Evolutionary conservation across 371 early-diverging fungal genomes (phyloP).

Genomic region (Entomophthora muscae): DNA sequence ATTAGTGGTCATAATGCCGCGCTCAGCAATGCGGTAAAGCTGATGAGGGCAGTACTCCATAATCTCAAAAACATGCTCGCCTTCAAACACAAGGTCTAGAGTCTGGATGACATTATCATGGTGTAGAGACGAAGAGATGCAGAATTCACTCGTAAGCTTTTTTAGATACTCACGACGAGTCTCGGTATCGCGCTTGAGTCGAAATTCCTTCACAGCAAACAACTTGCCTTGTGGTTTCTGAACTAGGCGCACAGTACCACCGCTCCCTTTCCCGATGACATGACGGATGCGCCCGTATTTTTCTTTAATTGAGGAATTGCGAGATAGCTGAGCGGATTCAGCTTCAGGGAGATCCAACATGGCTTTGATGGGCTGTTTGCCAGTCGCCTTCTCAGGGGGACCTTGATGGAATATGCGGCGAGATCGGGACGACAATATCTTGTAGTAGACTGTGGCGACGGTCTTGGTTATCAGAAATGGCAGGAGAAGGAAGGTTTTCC

Average conservation of each 20-base stretch:
- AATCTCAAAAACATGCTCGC: conserved; percentile 34
- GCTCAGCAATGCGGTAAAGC: conserved; percentile 27
- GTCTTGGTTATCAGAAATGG: neutral
- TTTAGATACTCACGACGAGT: conserved; percentile 36
- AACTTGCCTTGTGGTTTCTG: conserved; percentile 12
- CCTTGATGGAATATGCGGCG: neutral
- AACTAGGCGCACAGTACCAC: neutral
- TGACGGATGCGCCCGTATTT: conserved; percentile 2
- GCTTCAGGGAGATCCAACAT: neutral
- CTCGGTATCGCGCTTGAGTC: conserved; percentile 28
- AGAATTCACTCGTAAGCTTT: conserved; percentile 50
- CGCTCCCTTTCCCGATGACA: neutral
- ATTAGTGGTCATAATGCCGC: conserved; percentile 19
- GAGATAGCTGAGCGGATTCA: neutral
- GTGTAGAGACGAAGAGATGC: conserved; percentile 42
- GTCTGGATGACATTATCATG: conserved; percentile 55
- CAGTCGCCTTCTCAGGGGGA: too few species aligned
- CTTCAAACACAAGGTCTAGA: conserved; percentile 44
- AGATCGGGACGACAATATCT: neutral
- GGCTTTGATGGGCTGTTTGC: neutral
- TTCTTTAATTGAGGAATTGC: neutral
- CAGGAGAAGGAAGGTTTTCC: neutral
- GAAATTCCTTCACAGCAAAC: conserved; percentile 33
- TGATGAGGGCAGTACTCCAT: conserved; percentile 54
- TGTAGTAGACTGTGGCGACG: neutral